A percentile compares a stretch with the other conserved stretches of the same genome.
Evolutionary conservation across 257 asterid species (phyloP).

Genomic region (Forsythia viridissima): DNA sequence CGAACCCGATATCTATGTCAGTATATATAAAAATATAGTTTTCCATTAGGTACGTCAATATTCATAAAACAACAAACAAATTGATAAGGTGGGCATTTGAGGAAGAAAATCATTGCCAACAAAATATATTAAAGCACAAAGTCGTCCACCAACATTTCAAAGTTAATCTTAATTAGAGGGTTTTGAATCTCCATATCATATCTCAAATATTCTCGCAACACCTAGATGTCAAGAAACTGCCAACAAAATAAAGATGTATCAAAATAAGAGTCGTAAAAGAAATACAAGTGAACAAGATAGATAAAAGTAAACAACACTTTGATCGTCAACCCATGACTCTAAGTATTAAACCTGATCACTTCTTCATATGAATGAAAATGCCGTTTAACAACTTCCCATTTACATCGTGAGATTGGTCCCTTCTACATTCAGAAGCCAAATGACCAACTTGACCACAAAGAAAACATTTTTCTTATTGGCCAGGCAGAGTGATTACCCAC

Average conservation of each 20-base stretch:
- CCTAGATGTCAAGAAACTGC: constrained; percentile 91
- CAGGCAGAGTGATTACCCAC: constrained; percentile 79
- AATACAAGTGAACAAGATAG: not conserved
- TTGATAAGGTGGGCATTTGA: constrained; percentile 95
- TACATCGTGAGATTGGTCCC: constrained; percentile 40
- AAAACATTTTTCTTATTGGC: constrained; percentile 91
- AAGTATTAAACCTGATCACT: constrained; percentile 75
- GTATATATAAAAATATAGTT: not conserved
- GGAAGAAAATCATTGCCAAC: constrained; percentile 99
- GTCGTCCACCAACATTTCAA: constrained; percentile 96
- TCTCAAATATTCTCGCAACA: constrained; percentile 86
- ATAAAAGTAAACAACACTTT: not conserved
- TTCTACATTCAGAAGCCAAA: constrained; percentile 80
- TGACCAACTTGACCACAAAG: constrained; percentile 90
- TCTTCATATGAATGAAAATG: constrained; percentile 73
- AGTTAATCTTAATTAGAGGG: constrained; percentile 74
- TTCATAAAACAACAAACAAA: constrained; percentile 40
- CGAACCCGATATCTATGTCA: constrained; percentile 12
- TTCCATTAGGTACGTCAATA: constrained; percentile 7
- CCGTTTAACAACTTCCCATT: constrained; percentile 51
- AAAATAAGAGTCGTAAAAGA: constrained; percentile 25
- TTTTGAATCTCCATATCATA: constrained; percentile 71
- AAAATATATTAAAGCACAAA: constrained; percentile 92
- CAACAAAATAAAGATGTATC: constrained; percentile 28
- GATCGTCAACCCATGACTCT: constrained; percentile 20